Base-by-base conservation (phyloP, 108 stramenopile genomes). In the Aurantiochytrium sp. region DNA sequence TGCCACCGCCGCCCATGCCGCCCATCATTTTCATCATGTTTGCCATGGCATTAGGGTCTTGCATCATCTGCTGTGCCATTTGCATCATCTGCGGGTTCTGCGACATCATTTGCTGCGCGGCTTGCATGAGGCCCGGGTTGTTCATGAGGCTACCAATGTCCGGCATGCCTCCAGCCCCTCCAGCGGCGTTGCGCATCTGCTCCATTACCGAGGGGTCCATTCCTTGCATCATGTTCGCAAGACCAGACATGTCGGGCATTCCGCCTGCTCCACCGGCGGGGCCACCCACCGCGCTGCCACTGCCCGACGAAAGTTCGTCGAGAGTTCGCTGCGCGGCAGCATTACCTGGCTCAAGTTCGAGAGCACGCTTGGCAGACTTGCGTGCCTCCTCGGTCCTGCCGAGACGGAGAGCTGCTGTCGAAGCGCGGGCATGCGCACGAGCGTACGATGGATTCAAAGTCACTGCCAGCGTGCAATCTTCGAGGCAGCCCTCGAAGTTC, bases 21-120 rank as follows among this genome's bases (percentile, higher is more conserved):
- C 76, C 76, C 45, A 83, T 53, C 76, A 83, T 83, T 4, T 53
- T 53, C 76, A 83, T 83, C 76, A 83, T 53, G 51, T 83, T 83
- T 1, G 76, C 3, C 76, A 83, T 83, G n/a, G 76, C 76, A 35
- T 83, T 23, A 12, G 76, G 76, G 51, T 83, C 76, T 45, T 83
- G 76, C 76, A 83, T 83, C 76, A 83, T 83, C 51, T 83, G 45
- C 76, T 83, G 76, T 14, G 76, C 76, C 76, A 83, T 83, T 23
- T 83, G 49, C 76, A 83, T 83, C 76, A 83, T 83, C 23, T 83
- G 76, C 45, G 76, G 76, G n/a, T 83, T 83, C 51, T 83, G 76
- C 49, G 51, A 53, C 76, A 83, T 83, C 76, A 53, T 47, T 23
- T 83, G 76, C 23, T 47, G 49, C 14, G 76, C 76, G 19, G 76